Evolutionary conservation across 2,329 filamentous ascomycete species (phyloP).

Genomic region (Aspergillus ruber): DNA sequence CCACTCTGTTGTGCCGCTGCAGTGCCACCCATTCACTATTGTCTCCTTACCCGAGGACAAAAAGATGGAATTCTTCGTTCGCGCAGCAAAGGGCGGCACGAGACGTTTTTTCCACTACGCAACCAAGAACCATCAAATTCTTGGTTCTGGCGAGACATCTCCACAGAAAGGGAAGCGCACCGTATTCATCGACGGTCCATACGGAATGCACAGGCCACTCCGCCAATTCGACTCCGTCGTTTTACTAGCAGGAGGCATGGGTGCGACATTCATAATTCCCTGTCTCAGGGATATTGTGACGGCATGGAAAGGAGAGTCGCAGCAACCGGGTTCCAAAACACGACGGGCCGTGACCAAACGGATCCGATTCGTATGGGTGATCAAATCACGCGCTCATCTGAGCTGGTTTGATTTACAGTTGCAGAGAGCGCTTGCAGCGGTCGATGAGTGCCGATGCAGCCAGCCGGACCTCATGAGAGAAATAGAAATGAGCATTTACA

Average conservation of each 20-base stretch:
- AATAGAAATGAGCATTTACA: conserved; percentile 48
- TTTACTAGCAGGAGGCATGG: conserved; percentile 55
- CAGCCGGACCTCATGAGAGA: conserved; percentile 32
- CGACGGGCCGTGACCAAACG: conserved; percentile 40
- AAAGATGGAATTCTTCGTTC: conserved; percentile 52
- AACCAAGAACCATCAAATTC: conserved; percentile 31
- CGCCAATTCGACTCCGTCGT: conserved; percentile 57
- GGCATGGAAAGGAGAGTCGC: conserved; percentile 35
- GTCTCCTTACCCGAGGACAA: conserved; percentile 50
- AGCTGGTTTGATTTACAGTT: conserved; percentile 50
- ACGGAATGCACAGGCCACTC: conserved; percentile 46
- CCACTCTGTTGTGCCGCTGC: conserved; percentile 51
- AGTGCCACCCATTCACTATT: conserved; percentile 61
- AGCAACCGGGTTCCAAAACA: conserved; percentile 3
- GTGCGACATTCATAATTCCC: conserved; percentile 53
- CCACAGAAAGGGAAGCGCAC: conserved; percentile 18
- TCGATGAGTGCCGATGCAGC: conserved; percentile 28
- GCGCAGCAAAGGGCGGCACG: conserved; percentile 49
- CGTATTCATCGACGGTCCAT: conserved; percentile 50
- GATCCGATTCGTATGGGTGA: conserved; percentile 53
- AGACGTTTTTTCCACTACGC: conserved; percentile 47
- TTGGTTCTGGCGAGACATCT: conserved; percentile 12
- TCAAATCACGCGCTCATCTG: conserved; percentile 49
- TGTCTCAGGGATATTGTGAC: conserved; percentile 51
- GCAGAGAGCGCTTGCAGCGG: conserved; percentile 38